Conservation (phyloP, 2,329 filamentous ascomycete genomes). For the Diaporthe ampelina region DNA sequence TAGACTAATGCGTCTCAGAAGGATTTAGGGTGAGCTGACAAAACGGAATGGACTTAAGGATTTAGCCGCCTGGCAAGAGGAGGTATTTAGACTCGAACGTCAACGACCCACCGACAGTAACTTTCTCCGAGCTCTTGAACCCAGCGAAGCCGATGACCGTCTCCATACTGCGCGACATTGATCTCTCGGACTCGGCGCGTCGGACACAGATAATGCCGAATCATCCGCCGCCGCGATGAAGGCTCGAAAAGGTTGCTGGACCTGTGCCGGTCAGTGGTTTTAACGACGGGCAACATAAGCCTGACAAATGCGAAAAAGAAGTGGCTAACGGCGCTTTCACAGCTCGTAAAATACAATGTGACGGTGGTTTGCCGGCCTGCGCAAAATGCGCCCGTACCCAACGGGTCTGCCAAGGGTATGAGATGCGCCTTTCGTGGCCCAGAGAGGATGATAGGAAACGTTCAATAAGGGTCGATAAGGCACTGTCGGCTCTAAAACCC, state of each 20-base stretch:
- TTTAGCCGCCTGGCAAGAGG: not conserved
- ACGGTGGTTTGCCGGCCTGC: not conserved
- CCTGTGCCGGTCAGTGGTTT: constrained; percentile 1
- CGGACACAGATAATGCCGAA: not conserved
- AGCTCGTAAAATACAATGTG: constrained; percentile 22
- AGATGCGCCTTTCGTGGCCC: constrained; percentile 2
- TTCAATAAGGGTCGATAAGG: not conserved
- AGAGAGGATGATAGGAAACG: not conserved
- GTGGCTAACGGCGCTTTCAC: not conserved
- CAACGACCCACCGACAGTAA: constrained; percentile 15
- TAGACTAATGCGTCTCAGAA: not conserved
- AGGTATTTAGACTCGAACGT: not conserved
- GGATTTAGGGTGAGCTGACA: constrained; percentile 15
- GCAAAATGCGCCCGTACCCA: not conserved
- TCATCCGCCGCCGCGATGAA: constrained; percentile 12
- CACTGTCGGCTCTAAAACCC: not conserved
- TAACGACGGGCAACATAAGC: not conserved
- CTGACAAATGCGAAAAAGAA: too few species aligned
- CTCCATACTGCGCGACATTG: not conserved
- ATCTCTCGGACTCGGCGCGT: not conserved
- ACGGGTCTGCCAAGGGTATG: not conserved
- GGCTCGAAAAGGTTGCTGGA: constrained; percentile 22
- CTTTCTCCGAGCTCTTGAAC: constrained; percentile 19
- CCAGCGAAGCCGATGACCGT: too few species aligned
- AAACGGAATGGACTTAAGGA: not conserved